A percentile compares a stretch with the other conserved stretches of the same genome.
These are phyloP conservation scores for Wickerhamomyces canadensis DNA, from an alignment of 805 yeast species.

Conservation along the genomic window DNA sequence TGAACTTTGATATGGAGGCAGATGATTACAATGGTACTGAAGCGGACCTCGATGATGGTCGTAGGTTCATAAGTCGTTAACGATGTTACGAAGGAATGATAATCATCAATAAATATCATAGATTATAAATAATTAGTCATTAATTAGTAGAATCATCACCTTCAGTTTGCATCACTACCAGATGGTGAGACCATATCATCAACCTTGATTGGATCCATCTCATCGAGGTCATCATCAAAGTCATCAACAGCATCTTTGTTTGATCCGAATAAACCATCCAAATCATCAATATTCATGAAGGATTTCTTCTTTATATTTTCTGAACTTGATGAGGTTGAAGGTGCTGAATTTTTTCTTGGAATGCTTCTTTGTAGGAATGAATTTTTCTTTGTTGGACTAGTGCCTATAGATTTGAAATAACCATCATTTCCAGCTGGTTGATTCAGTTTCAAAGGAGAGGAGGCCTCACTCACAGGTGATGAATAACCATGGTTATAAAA, in stretches of 20 bases:
- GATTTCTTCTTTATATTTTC: constrained; percentile 1
- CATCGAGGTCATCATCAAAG: constrained; percentile 7
- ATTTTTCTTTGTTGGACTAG: background rate
- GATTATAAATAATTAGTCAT: constrained; percentile 1
- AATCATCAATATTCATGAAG: constrained; percentile 15
- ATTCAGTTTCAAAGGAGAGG: constrained; percentile 13
- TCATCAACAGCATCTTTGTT: constrained; percentile 1
- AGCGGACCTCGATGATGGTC: constrained; percentile 10
- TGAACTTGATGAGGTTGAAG: constrained; percentile 11
- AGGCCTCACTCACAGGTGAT: constrained; percentile 14
- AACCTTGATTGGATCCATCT: constrained; percentile 15
- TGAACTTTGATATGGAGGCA: constrained; percentile 4
- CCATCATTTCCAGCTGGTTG: constrained; percentile 4
- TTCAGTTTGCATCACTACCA: background rate
- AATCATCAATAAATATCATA: background rate
- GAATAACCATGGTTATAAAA: constrained; percentile 5
- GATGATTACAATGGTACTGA: constrained; percentile 9
- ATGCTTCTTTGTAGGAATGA: background rate
- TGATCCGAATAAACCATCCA: constrained; percentile 18
- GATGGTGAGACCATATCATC: constrained; percentile 8
- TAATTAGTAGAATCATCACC: too few relatives aligned
- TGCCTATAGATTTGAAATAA: constrained; percentile 6
- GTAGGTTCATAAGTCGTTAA: too few relatives aligned
- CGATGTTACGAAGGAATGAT: background rate
- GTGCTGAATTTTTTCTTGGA: background rate